These are phyloP conservation scores for Botryotinia convoluta DNA, from an alignment of 2,329 filamentous ascomycete species.

Conservation along the genomic window DNA sequence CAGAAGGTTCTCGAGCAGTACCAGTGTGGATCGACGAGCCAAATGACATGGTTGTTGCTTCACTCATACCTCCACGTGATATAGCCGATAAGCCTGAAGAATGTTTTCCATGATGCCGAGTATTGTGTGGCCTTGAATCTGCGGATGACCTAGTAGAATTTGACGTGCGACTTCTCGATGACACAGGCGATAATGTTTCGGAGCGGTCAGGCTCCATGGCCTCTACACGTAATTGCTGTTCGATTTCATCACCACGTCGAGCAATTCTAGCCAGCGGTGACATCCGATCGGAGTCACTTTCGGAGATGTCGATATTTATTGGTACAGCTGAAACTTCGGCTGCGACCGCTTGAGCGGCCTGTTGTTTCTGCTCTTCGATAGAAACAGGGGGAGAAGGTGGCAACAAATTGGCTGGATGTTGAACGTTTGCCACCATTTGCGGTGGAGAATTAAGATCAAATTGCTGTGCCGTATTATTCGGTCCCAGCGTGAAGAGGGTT, in stretches of 20 bases:
- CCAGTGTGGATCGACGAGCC: conserved; percentile 53
- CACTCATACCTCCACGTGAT: conserved; percentile 53
- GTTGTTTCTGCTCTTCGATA: conserved; percentile 64
- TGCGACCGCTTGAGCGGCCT: conserved; percentile 26
- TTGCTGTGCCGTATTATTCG: conserved; percentile 87
- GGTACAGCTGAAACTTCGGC: conserved; percentile 49
- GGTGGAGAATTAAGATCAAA: conserved; percentile 86
- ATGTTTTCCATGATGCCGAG: conserved; percentile 35
- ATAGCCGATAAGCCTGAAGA: conserved; percentile 43
- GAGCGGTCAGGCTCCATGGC: conserved; percentile 31
- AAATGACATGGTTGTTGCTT: conserved; percentile 67
- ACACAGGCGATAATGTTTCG: conserved; percentile 38
- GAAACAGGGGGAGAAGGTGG: conserved; percentile 82
- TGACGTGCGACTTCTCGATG: conserved; percentile 37
- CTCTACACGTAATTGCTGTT: conserved; percentile 28
- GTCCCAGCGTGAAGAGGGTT: conserved; percentile 86
- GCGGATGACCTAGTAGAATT: conserved; percentile 54
- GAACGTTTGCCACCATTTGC: conserved; percentile 79
- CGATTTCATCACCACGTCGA: conserved; percentile 57
- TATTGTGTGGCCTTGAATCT: conserved; percentile 49
- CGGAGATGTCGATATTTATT: conserved; percentile 59
- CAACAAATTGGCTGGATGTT: conserved; percentile 75
- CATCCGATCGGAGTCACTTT: conserved; percentile 74
- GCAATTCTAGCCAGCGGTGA: conserved; percentile 74
- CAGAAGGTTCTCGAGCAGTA: conserved; percentile 33